phyloP scores from a whole-genome alignment of 805 yeast genomes.

The Candida parachauliodes region DNA sequence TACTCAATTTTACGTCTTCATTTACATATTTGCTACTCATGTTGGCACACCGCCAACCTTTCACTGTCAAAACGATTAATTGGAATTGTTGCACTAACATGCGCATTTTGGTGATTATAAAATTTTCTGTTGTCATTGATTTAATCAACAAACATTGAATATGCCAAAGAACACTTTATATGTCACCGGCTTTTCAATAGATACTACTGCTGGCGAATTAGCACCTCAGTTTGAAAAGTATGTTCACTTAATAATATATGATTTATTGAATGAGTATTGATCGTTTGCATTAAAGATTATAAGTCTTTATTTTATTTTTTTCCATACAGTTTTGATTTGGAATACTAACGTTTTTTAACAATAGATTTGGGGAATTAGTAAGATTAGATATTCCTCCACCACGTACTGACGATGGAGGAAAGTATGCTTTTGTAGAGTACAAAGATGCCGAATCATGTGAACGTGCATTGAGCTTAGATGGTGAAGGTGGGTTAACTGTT shows the following conservation, averaged over 20 bases:
- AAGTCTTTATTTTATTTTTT: too few relatives aligned
- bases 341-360: slow-evolving; percentile 9
- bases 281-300: too few relatives aligned
- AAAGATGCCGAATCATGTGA: slow-evolving; percentile 51
- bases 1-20: too few relatives aligned
- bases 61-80: too few relatives aligned
- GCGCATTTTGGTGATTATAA: background rate
- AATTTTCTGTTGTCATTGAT: background rate
- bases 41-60: too few relatives aligned
- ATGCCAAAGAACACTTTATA: slow-evolving; percentile 50
- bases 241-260: slow-evolving; percentile 25
- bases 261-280: too few relatives aligned
- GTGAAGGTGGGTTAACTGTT: slow-evolving; percentile 46
- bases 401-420: slow-evolving; percentile 53
- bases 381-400: slow-evolving; percentile 64
- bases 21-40: too few relatives aligned
- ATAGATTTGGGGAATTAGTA: slow-evolving; percentile 52
- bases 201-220: slow-evolving; percentile 51
- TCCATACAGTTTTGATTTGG: too few relatives aligned
- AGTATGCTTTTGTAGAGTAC: slow-evolving; percentile 63
- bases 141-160: background rate
- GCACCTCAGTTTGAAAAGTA: slow-evolving; percentile 61
- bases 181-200: slow-evolving; percentile 55
- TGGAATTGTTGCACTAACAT: background rate
- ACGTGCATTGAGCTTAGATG: slow-evolving; percentile 46